Evolutionary conservation across 2,329 filamentous ascomycete genomes (phyloP), one percentile per base, ranked within the genome.

Genomic region (Cryphonectria nitschkei): DNA sequence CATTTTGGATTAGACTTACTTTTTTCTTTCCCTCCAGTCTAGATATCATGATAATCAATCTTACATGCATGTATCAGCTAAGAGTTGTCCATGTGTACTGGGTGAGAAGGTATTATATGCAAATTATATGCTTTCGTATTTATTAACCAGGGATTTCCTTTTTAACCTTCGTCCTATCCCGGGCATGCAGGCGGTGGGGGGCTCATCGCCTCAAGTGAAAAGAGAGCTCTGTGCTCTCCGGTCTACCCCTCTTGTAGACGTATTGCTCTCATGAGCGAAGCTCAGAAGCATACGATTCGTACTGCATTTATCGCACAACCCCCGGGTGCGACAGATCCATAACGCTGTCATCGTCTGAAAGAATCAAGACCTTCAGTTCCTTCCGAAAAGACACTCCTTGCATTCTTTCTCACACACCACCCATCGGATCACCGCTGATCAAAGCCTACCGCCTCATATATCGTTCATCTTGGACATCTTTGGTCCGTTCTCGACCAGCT

Each of bases 401-500:
- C 54, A 26, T 29, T 29, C 52, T 29, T 14, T 56, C 0, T 4
- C 43, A 26, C 13, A 11, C 43, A 26, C 13, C 26, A 26, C 26
- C 13, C 50, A 19, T 56, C 52, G 19, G n/a, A 2, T 14, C 26
- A 56, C 52, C 52, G 26, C 26, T 56, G 4, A 29, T 16, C 14
- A 58, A 14, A 34, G 2, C 54, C 26, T 4, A 2, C 54, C 52
- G 5, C 13, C 26, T 65, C 43, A 32, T 65, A 67, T 70, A 68
- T 78, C 77, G 54, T 74, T 74, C 68, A 79, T 70, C 63, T 76
- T 82, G 81, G 84, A 84, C 50, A 88, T 84, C 70, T 79, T 82
- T 3, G 84, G 84, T 11, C 86, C 86, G 65, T 81, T 82, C 77
- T 83, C 84, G 75, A 84, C 81, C 43, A 89, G 80, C 72, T 81